phyloP scores from a whole-genome alignment of 1,139 yeast genomes.

The Debaryomyces fabryi region DNA sequence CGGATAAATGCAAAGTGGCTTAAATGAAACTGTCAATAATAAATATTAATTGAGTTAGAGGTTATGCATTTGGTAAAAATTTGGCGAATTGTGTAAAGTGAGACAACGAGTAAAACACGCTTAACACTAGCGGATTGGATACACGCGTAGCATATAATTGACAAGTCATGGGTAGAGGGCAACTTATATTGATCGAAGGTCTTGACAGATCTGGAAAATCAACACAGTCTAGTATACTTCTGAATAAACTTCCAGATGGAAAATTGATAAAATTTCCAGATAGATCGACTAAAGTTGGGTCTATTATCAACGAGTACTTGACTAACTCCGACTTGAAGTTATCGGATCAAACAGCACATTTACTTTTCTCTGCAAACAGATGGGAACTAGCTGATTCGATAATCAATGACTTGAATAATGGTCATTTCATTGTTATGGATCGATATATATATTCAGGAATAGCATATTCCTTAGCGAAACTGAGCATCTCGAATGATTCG shows the following conservation, averaged over 20 bases:
- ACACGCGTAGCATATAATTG: neutral
- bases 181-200: conserved; percentile 84
- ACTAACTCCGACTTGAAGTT: conserved; percentile 50
- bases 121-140: neutral
- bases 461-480: conserved; percentile 89
- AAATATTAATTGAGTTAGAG: neutral
- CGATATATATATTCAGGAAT: conserved; percentile 92
- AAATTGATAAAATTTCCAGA: conserved; percentile 80
- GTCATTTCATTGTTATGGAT: conserved; percentile 70
- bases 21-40: neutral
- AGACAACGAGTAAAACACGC: neutral
- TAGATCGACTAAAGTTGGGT: conserved; percentile 79
- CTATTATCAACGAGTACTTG: conserved; percentile 73
- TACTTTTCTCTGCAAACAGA: conserved; percentile 88
- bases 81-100: neutral
- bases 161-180: conserved; percentile 54
- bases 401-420: conserved; percentile 45
- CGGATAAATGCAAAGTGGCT: neutral
- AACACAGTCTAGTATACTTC: conserved; percentile 69
- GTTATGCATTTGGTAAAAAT: neutral
- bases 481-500: conserved; percentile 13
- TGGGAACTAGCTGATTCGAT: conserved; percentile 79
- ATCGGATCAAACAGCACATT: conserved; percentile 79
- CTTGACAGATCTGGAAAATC: conserved; percentile 94
- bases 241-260: conserved; percentile 41